A percentile compares a stretch with the other conserved stretches of the same genome.
phyloP scores from a whole-genome alignment of 192 early-diverging fungal species.

The Rhizophagus clarus region DNA sequence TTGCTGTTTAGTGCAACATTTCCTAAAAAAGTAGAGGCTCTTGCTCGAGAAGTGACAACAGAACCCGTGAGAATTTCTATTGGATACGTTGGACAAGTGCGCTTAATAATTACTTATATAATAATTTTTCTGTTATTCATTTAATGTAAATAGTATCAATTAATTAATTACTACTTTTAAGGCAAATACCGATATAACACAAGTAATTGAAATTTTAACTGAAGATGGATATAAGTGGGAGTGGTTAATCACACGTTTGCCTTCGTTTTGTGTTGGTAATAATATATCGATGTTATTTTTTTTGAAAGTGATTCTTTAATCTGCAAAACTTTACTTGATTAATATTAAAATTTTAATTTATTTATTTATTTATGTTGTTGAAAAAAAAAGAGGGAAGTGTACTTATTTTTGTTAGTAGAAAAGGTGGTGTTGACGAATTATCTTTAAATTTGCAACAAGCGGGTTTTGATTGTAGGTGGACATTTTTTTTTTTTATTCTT shows the following conservation, averaged over 20 bases:
- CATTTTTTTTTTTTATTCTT: not conserved
- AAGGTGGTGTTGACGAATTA: conserved; percentile 72
- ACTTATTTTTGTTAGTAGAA: conserved; percentile 75
- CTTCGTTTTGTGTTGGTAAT: conserved; percentile 55
- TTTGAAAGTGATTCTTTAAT: not conserved
- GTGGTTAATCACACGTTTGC: conserved; percentile 68
- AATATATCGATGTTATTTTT: conserved; percentile 6
- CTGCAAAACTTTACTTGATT: too few relatives aligned
- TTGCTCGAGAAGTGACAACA: conserved; percentile 70
- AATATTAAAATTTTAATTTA: too few relatives aligned
- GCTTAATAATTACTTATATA: not conserved
- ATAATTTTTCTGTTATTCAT: not conserved
- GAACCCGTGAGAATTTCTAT: conserved; percentile 77
- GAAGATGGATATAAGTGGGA: conserved; percentile 75
- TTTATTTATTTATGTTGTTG: not conserved
- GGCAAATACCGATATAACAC: conserved; percentile 77
- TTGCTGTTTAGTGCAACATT: conserved; percentile 84
- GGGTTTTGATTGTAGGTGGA: conserved; percentile 60
- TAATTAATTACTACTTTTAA: conserved; percentile 15
- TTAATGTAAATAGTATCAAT: not conserved
- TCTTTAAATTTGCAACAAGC: conserved; percentile 59
- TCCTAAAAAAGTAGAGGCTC: conserved; percentile 64
- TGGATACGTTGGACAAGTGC: conserved; percentile 64
- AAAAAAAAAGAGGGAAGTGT: conserved; percentile 62
- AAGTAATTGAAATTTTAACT: conserved; percentile 59